Evolutionary conservation across 208 protist genomes (phyloP), one percentile per base, ranked within the genome.

Genomic region (Trypanosoma theileri): DNA sequence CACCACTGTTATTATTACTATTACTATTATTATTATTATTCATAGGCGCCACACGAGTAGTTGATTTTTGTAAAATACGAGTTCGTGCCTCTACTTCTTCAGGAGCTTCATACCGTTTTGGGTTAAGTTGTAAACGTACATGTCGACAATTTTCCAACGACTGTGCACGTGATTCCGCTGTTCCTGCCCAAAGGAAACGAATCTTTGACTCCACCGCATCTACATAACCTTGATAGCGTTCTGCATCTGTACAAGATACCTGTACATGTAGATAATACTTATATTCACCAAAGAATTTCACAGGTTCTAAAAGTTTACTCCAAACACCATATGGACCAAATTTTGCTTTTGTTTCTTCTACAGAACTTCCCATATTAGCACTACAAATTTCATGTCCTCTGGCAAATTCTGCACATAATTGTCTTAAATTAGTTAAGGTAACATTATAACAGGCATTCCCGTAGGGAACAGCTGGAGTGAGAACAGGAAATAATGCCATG

Each of bases 361-460:
- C 73, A 50, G 71, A 81, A 11, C 89, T 66, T 7, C 64, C 51
- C 12, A 95, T 55, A 65, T 68, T 59, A 35, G 66, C 55, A 45
- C 70, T 80, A 22, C 92, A 73, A 59, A 97, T 79, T n/a, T 92
- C 82, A 46, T 93, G 75, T 0, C 97, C 98, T 19, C 98, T 85
- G 41, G 83, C 52, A 80, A 99, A 98, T 70, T 99, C 98, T 12
- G 84, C 80, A 71, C 92, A 98, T 24, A 99, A 80, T 68, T 98
- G 85, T 42, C 72, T 70, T 22, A 99, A 76, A 62, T 98, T 99
- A 10, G 96, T 97, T 51, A 86, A 69, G 0, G 95, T 97, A 2
- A 99, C 96, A 80, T 99, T 99, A 79, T 97, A 98, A 28, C 97
- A 99, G 0, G 98, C 96, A 70, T 99, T 99, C 82, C 98, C 96